Evolutionary conservation across 2,329 filamentous ascomycete species (phyloP).

Genomic region (Colletotrichum endophyticum): DNA sequence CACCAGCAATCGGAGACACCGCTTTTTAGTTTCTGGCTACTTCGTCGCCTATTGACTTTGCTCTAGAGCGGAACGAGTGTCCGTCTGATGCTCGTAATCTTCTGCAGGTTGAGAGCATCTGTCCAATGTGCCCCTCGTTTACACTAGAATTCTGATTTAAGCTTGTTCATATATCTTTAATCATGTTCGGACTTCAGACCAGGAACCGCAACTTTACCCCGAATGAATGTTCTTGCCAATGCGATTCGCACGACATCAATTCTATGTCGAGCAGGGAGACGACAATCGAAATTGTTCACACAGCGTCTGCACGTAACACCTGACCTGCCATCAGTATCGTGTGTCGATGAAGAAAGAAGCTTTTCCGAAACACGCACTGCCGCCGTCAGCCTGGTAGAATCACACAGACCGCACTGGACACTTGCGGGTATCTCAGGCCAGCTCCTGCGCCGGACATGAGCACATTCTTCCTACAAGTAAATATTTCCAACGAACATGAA

Average conservation of each 20-base stretch:
- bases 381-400: not conserved
- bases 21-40: not conserved
- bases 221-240: not conserved
- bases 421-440: not conserved
- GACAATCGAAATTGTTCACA: not conserved
- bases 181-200: not conserved
- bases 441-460: not conserved
- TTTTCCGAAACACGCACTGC: not conserved
- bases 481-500: not conserved
- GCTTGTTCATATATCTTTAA: not conserved
- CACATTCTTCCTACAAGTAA: not conserved
- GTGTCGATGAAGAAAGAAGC: not conserved
- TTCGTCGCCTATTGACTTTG: not conserved
- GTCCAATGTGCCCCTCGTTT: not conserved
- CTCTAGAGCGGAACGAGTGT: not conserved
- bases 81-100: not conserved
- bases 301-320: not conserved
- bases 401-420: not conserved
- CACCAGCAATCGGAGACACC: not conserved
- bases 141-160: not conserved
- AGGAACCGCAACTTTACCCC: not conserved
- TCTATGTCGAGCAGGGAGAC: not conserved
- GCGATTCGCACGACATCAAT: not conserved
- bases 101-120: not conserved
- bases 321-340: not conserved